These are phyloP conservation scores for Penicillium odoratum DNA, from an alignment of 495 filamentous ascomycete species.

Conservation along the genomic window DNA sequence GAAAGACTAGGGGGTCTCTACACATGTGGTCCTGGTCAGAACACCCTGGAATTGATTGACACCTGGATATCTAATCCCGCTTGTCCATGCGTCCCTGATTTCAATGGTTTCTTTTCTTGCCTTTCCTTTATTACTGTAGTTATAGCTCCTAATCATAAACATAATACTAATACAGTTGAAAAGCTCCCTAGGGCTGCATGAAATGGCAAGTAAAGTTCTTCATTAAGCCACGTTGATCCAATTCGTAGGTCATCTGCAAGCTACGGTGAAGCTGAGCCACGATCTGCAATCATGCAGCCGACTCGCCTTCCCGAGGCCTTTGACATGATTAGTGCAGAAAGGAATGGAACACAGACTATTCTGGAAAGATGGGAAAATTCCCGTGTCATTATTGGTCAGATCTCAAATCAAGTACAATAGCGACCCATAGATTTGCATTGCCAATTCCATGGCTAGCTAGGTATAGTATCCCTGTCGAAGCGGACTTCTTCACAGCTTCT, in stretches of 20 bases:
- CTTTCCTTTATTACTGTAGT: not conserved
- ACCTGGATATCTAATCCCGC: not conserved
- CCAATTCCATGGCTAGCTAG: not conserved
- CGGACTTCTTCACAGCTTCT: not conserved
- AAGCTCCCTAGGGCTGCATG: slow-evolving; percentile 14
- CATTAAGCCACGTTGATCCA: slow-evolving; percentile 8
- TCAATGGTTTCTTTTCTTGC: not conserved
- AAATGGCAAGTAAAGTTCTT: slow-evolving; percentile 10
- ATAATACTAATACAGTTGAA: no score
- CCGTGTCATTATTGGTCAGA: not conserved
- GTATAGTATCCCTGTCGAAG: not conserved
- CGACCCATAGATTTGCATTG: no score
- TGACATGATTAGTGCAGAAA: not conserved
- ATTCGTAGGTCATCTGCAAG: slow-evolving; percentile 37
- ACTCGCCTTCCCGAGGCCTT: slow-evolving; percentile 12
- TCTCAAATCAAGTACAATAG: not conserved
- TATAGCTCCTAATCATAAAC: no score
- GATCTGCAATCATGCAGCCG: slow-evolving; percentile 24
- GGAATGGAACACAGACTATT: not conserved
- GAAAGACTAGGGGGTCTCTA: not conserved
- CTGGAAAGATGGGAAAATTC: slow-evolving; percentile 1
- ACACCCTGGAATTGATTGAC: not conserved
- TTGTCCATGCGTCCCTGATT: not conserved
- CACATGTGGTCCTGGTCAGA: not conserved
- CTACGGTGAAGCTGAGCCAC: slow-evolving; percentile 22